Evolutionary conservation across 1,284 basidiomycete genomes (phyloP).

Genomic region (Phenoliferia sp.): DNA sequence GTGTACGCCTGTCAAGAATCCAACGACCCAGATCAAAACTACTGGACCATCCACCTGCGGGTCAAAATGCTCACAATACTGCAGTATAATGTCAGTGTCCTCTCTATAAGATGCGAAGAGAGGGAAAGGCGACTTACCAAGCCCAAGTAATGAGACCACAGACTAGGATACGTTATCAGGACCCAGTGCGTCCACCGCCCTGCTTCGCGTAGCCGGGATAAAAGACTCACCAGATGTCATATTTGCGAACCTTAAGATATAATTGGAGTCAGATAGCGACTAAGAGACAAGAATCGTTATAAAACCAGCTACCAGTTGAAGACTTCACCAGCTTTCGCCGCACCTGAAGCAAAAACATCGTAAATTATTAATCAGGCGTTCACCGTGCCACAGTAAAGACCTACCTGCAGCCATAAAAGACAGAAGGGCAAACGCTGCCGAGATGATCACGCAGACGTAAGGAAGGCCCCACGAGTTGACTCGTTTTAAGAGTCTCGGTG

Average conservation of each 20-base stretch:
- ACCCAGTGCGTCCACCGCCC: no score
- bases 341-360: not conserved
- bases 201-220: no score
- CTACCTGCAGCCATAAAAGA: constrained; percentile 57
- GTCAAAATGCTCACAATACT: no score
- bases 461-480: constrained; percentile 66
- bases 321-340: constrained; percentile 48
- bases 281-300: not conserved
- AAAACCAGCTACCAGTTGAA: constrained; percentile 54
- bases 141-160: constrained; percentile 20
- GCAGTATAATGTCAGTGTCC: not conserved
- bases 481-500: constrained; percentile 56
- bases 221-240: not conserved
- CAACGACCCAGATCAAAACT: no score
- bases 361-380: not conserved
- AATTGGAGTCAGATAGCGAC: not conserved
- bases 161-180: not conserved
- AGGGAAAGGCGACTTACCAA: not conserved
- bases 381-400: not conserved
- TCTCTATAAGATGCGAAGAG: not conserved
- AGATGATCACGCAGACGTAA: constrained; percentile 27
- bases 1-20: not conserved
- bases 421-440: constrained; percentile 40
- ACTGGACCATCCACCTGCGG: no score
- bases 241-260: constrained; percentile 48